Evolutionary conservation across 768 basidiomycete genomes (phyloP).

Genomic region (Lentinula edodes): DNA sequence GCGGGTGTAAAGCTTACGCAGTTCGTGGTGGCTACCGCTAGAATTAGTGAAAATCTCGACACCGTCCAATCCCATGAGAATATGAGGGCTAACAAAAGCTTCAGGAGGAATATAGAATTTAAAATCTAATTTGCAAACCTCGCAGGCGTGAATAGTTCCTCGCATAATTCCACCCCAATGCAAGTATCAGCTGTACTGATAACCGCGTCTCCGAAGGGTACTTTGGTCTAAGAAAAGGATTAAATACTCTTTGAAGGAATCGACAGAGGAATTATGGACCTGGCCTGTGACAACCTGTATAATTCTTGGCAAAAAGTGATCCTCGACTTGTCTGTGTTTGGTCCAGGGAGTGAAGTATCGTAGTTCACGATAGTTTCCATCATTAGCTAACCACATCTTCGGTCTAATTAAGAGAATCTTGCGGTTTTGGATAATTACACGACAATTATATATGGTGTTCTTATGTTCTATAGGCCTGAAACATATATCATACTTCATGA

Average conservation of each 20-base stretch:
- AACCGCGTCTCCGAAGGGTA: conserved; percentile 94
- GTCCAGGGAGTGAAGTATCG: conserved; percentile 94
- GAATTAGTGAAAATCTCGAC: conserved; percentile 99
- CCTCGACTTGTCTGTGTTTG: conserved; percentile 85
- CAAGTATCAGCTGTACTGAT: conserved; percentile 92
- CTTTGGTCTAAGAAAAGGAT: conserved; percentile 53
- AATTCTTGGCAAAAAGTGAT: conserved; percentile 87
- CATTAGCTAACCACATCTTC: conserved; percentile 99
- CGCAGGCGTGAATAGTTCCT: conserved; percentile 94
- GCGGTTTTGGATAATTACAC: conserved; percentile 80
- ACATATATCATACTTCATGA: background rate
- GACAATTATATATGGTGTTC: conserved; percentile 97
- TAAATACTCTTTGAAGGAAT: background rate
- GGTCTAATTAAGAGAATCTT: conserved; percentile 93
- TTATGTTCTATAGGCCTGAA: conserved; percentile 94
- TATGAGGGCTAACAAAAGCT: conserved; percentile 72
- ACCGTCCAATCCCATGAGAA: conserved; percentile 95
- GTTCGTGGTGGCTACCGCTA: conserved; percentile 95
- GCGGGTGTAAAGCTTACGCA: conserved; percentile 89
- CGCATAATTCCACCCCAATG: conserved; percentile 94
- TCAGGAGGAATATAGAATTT: background rate
- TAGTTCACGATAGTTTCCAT: conserved; percentile 91
- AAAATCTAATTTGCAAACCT: conserved; percentile 56
- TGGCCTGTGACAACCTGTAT: conserved; percentile 82
- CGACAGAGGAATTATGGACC: conserved; percentile 2